These are phyloP conservation scores for Pyrus hybrid DNA, from an alignment of 331 rosid species.

Conservation along the genomic window DNA sequence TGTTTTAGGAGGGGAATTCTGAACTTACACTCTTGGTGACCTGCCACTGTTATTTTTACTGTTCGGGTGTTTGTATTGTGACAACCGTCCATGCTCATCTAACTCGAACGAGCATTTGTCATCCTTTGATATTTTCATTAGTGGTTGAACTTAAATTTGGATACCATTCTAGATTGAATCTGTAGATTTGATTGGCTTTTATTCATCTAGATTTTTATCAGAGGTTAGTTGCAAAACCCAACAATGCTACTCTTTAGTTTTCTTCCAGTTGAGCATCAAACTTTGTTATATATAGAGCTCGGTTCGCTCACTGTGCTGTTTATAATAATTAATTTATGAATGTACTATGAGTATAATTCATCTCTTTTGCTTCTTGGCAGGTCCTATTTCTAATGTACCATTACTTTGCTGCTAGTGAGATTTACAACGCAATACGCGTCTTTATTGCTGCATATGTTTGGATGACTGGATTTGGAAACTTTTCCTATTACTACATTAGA, in stretches of 20 bases:
- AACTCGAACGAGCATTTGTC: not conserved
- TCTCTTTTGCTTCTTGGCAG: conserved; percentile 41
- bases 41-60: not conserved
- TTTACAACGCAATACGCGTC: conserved; percentile 86
- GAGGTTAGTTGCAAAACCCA: not conserved
- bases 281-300: not conserved
- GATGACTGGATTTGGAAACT: conserved; percentile 99
- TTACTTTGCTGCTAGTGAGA: conserved; percentile 95
- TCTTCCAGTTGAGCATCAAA: not conserved
- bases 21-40: not conserved
- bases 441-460: conserved; percentile 99
- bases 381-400: conserved; percentile 93
- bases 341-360: not conserved
- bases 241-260: not conserved
- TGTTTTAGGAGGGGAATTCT: not conserved
- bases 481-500: conserved; percentile 86
- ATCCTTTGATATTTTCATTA: not conserved
- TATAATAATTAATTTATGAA: not conserved
- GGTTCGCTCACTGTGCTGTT: not conserved
- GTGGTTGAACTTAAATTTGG: not conserved
- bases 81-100: not conserved
- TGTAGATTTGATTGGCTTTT: not conserved
- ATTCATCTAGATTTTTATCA: not conserved
- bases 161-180: not conserved
- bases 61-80: not conserved